Evolutionary conservation across 306 rosid species (phyloP).

Genomic region (Malus domestica): ASM211411v1 NC_041795.1:33824501-33825000

Average conservation of each 20-base stretch:
- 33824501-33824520: conserved; percentile 57
- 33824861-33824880: not conserved
- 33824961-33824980: not conserved
- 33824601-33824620: conserved; percentile 42
- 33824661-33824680: conserved; percentile 17
- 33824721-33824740: conserved; percentile 14
- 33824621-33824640: conserved; percentile 6
- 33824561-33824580: conserved; percentile 63
- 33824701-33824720: conserved; percentile 45
- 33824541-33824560: conserved; percentile 66
- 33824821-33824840: conserved; percentile 4
- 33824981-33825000: too few relatives aligned
- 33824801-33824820: conserved; percentile 19
- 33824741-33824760: conserved; percentile 1
- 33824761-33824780: conserved; percentile 10
- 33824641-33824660: not conserved
- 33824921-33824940: not conserved
- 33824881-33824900: not conserved
- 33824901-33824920: not conserved
- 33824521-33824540: conserved; percentile 59
- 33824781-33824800: conserved; percentile 15
- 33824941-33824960: not conserved
- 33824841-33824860: not conserved
- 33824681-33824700: conserved; percentile 21
- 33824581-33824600: conserved; percentile 49